These are phyloP conservation scores for Stereum hirsutum DNA, from an alignment of 1,284 basidiomycete species.

Conservation along the genomic window DNA sequence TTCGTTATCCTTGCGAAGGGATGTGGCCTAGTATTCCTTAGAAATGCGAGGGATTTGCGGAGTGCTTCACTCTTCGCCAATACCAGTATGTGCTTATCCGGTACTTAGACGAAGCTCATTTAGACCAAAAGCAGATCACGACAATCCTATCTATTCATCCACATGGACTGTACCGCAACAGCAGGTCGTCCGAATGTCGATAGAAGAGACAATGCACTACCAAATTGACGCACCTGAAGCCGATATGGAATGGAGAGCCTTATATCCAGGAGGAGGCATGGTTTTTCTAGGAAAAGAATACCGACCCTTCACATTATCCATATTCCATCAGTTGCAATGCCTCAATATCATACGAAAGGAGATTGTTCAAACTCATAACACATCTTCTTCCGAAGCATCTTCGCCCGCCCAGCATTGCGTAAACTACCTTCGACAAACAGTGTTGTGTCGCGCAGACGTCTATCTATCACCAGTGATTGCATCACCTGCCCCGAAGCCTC, in stretches of 20 bases:
- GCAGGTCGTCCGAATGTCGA: neutral
- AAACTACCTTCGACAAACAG: conserved; percentile 32
- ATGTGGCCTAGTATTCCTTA: neutral
- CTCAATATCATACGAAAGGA: conserved; percentile 18
- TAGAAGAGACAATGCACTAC: conserved; percentile 16
- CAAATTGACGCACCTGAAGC: conserved; percentile 8
- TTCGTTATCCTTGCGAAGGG: no score
- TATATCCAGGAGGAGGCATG: conserved; percentile 11
- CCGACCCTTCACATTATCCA: conserved; percentile 18
- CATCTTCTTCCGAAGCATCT: neutral
- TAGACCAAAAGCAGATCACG: no score
- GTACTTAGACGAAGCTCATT: neutral
- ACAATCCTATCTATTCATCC: no score
- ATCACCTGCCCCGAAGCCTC: neutral
- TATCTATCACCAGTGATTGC: conserved; percentile 28
- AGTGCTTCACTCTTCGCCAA: neutral
- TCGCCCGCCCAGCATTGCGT: conserved; percentile 34
- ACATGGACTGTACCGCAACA: neutral
- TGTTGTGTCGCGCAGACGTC: conserved; percentile 31
- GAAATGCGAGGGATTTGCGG: neutral
- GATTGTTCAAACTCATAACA: conserved; percentile 10
- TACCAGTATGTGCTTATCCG: neutral
- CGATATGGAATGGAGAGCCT: conserved; percentile 13
- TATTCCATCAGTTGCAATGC: conserved; percentile 27
- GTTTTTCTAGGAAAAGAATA: conserved; percentile 17